Conservation (phyloP, 2,329 filamentous ascomycete genomes). For the Ceratocystis papillata region DNA sequence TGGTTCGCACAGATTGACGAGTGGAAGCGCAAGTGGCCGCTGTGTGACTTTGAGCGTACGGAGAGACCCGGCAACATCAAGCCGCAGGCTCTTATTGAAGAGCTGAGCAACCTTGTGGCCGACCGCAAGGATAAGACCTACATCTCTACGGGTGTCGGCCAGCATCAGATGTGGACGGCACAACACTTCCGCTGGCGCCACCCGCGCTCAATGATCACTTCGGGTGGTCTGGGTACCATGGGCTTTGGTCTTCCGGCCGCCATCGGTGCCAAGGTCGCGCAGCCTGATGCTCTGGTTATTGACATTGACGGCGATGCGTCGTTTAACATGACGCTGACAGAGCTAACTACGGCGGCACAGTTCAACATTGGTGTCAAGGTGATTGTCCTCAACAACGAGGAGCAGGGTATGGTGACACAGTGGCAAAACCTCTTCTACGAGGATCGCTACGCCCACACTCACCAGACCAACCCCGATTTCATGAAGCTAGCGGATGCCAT, state of each 20-base stretch:
- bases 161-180: slow-evolving; percentile 97
- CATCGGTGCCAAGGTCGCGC: slow-evolving; percentile 84
- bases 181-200: slow-evolving; percentile 94
- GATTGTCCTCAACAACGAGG: slow-evolving; percentile 90
- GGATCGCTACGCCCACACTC: slow-evolving; percentile 76
- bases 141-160: slow-evolving; percentile 88
- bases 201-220: slow-evolving; percentile 90
- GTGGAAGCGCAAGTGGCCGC: slow-evolving; percentile 89
- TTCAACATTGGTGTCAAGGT: slow-evolving; percentile 97
- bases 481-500: slow-evolving; percentile 87
- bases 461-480: slow-evolving; percentile 84
- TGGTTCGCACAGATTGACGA: slow-evolving; percentile 84
- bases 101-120: slow-evolving; percentile 73
- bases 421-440: slow-evolving; percentile 95
- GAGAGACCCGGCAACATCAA: slow-evolving; percentile 73
- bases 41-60: slow-evolving; percentile 68
- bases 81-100: slow-evolving; percentile 85
- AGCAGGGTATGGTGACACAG: slow-evolving; percentile 93
- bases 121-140: slow-evolving; percentile 72
- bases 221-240: slow-evolving; percentile 79
- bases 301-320: slow-evolving; percentile 98
- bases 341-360: slow-evolving; percentile 83
- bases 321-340: slow-evolving; percentile 96
- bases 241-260: slow-evolving; percentile 88
- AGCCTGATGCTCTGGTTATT: slow-evolving; percentile 69